Base-by-base conservation (phyloP, 73 alveolate species). In the Blepharisma stoltei region DNA sequence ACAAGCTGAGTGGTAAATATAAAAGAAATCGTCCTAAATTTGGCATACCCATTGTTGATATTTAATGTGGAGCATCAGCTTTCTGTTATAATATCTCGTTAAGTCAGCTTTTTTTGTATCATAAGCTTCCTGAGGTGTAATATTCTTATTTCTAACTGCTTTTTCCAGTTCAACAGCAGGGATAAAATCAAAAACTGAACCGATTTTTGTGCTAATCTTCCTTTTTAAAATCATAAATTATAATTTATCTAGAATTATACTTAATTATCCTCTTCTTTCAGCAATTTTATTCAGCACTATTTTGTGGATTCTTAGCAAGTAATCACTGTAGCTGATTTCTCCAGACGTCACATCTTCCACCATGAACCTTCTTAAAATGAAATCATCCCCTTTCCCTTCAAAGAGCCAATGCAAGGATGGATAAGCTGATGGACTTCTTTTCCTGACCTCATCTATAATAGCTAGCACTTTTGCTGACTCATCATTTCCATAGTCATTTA, bases 21-120 rank as follows among this genome's bases (percentile, higher is more conserved):
- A 60, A 47, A 60, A 60, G 46, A 60, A 60, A 14, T 60, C 73
- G 23, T 14, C 48, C 73, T 38, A 60, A 32, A 32, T 32, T 32
- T 32, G 41, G 41, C 0, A 32, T 32, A 32, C 41, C 41, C 41
- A 32, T 32, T 32, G 41, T 3, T 32, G 41, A 32, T 32, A 32
- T 32, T 32, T 32, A 32, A 32, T 32, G 41, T 32, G 41, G 3
- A 32, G 41, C 41, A 32, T 32, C 41, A 32, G 41, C 41, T 32
- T 32, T 32, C 41, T 32, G 41, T 32, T 32, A 32, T 32, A 32
- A 32, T 32, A 32, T 32, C 41, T 32, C 41, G 41, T 32, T 32
- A 32, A 32, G 41, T 32, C 41, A 32, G 41, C 41, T 32, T 32
- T 32, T 32, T 32, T 32, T 32, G 41, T 32, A 32, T 32, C 41